phyloP scores from a whole-genome alignment of 2,329 filamentous ascomycete species.

The Pyricularia pennisetigena region DNA sequence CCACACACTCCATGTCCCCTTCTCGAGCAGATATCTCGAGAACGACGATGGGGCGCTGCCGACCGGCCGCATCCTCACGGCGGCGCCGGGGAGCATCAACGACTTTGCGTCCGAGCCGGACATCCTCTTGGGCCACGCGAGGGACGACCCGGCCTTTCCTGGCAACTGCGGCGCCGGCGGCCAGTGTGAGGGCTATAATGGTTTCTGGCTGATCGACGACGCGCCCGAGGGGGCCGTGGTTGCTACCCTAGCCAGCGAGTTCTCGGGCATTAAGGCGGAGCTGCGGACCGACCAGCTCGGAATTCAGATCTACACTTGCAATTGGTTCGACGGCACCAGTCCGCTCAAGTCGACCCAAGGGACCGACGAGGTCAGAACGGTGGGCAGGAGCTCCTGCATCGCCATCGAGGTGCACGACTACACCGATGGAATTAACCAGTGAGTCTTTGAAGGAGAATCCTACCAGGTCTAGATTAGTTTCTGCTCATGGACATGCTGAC shows the following conservation, averaged over 20 bases:
- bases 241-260: conserved; percentile 49
- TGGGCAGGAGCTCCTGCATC: conserved; percentile 56
- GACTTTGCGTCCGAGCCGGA: conserved; percentile 56
- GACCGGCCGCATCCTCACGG: conserved; percentile 50
- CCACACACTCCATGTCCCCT: conserved; percentile 53
- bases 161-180: conserved; percentile 54
- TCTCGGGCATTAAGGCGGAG: conserved; percentile 60
- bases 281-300: conserved; percentile 62
- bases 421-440: conserved; percentile 68
- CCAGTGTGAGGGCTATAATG: conserved; percentile 66
- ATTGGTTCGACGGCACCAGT: conserved; percentile 38
- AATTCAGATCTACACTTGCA: conserved; percentile 63
- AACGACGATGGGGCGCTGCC: conserved; percentile 47
- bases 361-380: conserved; percentile 22
- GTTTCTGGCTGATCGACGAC: conserved; percentile 37
- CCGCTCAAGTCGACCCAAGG: conserved; percentile 52
- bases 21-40: conserved; percentile 47
- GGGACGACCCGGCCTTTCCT: conserved; percentile 40
- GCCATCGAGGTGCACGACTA: conserved; percentile 72
- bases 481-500: conserved; percentile 10
- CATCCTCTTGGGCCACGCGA: conserved; percentile 49
- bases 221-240: conserved; percentile 27
- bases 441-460: conserved; percentile 14
- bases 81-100: conserved; percentile 45
- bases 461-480: neutral